A percentile compares a stretch with the other conserved stretches of the same genome.
Conservation (phyloP, 306 rosid genomes). For the Acmispon strigosus region DNA sequence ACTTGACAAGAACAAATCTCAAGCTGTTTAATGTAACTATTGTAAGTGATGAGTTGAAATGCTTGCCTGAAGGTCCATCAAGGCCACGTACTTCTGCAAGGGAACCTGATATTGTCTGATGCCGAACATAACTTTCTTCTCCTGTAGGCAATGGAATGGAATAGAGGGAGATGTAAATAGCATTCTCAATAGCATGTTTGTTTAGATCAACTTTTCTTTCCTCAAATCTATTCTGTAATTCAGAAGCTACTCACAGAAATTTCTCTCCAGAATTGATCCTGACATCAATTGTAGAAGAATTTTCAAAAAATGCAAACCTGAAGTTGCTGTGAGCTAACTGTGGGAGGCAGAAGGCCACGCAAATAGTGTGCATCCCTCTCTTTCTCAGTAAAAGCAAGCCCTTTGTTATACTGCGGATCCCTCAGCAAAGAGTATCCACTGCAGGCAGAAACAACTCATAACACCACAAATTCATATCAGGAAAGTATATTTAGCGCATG, state of each 20-base stretch:
- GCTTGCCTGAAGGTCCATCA: conserved; percentile 92
- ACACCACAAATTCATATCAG: neutral
- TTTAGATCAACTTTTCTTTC: too few relatives aligned
- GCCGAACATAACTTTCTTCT: conserved; percentile 55
- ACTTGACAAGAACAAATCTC: neutral
- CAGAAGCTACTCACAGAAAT: too few relatives aligned
- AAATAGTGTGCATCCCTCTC: conserved; percentile 96
- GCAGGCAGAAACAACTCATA: neutral
- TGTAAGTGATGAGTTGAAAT: neutral
- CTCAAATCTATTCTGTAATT: too few relatives aligned
- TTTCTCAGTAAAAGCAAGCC: conserved; percentile 77
- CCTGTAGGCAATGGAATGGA: conserved; percentile 38
- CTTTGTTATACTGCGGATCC: conserved; percentile 96
- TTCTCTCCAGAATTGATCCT: too few relatives aligned
- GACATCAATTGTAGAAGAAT: too few relatives aligned
- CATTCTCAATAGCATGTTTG: neutral
- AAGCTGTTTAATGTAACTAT: neutral
- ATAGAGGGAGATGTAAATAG: neutral
- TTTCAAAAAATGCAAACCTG: conserved; percentile 47
- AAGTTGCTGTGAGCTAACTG: conserved; percentile 55
- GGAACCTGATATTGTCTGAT: conserved; percentile 81
- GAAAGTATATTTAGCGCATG: too few relatives aligned
- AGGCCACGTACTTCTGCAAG: conserved; percentile 68
- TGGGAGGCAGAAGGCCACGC: conserved; percentile 94
- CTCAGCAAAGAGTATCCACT: conserved; percentile 89